Percentiles rank a stretch among this genome's conserved stretches.
Conservation (phyloP, 2,329 filamentous ascomycete species). For the Metarhizium brunneum region DNA sequence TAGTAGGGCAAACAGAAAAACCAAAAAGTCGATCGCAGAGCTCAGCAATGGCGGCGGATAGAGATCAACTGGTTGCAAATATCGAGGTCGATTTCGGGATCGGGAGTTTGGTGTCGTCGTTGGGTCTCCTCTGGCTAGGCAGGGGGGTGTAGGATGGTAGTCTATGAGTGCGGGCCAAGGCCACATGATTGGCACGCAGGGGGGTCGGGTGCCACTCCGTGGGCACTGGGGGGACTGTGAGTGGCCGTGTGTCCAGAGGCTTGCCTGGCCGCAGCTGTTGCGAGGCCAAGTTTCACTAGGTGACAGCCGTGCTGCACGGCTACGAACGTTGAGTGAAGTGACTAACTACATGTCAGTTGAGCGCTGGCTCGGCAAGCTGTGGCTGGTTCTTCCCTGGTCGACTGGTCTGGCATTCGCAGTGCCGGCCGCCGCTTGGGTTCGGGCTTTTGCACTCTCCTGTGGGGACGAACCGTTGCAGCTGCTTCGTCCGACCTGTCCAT, state of each 20-base stretch:
- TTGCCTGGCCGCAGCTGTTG: too few species aligned
- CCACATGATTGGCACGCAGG: slow-evolving; percentile 24
- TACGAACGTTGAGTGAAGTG: neutral
- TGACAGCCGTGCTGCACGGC: slow-evolving; percentile 2
- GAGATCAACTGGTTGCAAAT: slow-evolving; percentile 11
- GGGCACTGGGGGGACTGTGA: slow-evolving; percentile 9
- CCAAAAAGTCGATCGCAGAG: slow-evolving; percentile 2
- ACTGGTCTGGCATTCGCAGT: neutral
- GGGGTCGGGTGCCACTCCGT: slow-evolving; percentile 3
- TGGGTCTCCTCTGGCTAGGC: neutral
- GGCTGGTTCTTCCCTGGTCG: neutral
- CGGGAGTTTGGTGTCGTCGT: neutral
- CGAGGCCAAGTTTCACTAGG: neutral
- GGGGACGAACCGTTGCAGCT: neutral
- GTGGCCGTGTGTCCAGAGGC: slow-evolving; percentile 8
- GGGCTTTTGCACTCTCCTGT: neutral
- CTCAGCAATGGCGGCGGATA: neutral
- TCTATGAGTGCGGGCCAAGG: slow-evolving; percentile 13
- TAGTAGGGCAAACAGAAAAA: slow-evolving; percentile 13
- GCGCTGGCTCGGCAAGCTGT: too few species aligned
- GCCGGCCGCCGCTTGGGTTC: neutral
- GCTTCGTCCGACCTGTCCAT: neutral
- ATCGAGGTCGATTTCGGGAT: slow-evolving; percentile 9
- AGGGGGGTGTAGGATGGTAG: slow-evolving; percentile 12
- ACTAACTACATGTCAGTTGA: too few species aligned